Percentiles rank a stretch among this genome's conserved stretches.
These are phyloP conservation scores for Leptodontidium sp. DNA, from an alignment of 2,329 filamentous ascomycete genomes.

Conservation along the genomic window DNA sequence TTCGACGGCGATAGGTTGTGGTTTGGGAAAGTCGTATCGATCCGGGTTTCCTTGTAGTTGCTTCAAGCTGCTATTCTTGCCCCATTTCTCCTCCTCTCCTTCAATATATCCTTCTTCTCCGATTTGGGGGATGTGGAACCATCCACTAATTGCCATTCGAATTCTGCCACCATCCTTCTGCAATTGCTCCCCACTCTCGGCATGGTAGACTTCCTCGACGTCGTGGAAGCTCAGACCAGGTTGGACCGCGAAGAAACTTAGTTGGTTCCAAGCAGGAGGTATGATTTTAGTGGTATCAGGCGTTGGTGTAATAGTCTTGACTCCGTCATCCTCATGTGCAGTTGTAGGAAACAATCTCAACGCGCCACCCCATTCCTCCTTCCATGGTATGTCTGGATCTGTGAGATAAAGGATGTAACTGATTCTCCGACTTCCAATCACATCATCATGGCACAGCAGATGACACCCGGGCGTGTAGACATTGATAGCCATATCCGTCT, in stretches of 20 bases:
- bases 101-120: constrained; percentile 92
- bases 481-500: constrained; percentile 99
- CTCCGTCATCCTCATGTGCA: constrained; percentile 72
- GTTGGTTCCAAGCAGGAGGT: constrained; percentile 94
- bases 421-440: constrained; percentile 94
- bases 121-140: constrained; percentile 97
- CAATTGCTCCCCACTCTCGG: constrained; percentile 64
- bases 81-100: constrained; percentile 87
- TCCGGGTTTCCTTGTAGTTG: constrained; percentile 93
- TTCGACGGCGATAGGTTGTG: constrained; percentile 60
- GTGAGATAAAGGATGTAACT: constrained; percentile 98
- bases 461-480: constrained; percentile 97
- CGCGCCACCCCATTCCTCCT: constrained; percentile 91
- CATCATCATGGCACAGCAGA: constrained; percentile 95
- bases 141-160: constrained; percentile 97
- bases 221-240: constrained; percentile 99
- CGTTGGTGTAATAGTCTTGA: constrained; percentile 79
- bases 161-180: constrained; percentile 77
- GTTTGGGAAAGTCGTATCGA: constrained; percentile 82
- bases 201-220: constrained; percentile 94
- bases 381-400: constrained; percentile 90
- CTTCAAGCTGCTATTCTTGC: constrained; percentile 88
- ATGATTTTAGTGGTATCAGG: constrained; percentile 84
- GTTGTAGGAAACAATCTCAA: constrained; percentile 83
- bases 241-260: constrained; percentile 97